Base-by-base conservation (phyloP, 371 early-diverging fungal genomes). In the Mucor sp. region DNA sequence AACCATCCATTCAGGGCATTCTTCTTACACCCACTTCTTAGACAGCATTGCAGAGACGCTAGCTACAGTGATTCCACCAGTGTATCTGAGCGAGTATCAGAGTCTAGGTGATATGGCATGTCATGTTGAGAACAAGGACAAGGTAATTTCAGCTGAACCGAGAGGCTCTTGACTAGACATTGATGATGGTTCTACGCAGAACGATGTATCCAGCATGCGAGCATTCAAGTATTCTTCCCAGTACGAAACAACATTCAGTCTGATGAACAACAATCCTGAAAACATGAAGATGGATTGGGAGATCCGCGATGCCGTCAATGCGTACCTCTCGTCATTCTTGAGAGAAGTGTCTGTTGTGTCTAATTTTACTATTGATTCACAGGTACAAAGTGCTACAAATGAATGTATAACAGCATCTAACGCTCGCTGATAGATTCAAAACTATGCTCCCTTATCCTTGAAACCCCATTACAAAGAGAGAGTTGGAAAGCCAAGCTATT, bases 201-300 rank as follows among this genome's bases (percentile, higher is more conserved):
- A 78, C 28, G 87, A 90, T 59, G 73, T 76, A 60, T 83, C 87
- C 33, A 85, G 79, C 32, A 90, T 93, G 83, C 84, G 92, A 35
- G 79, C 87, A 11, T 71, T 94, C 62, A 91, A 93, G 69, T 93
- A 90, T 65, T 85, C 94, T 0, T 77, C 91, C 7, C 80, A 85
- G 57, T 95, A 94, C 69, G 92, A 94, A 69, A 68, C 93, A 11
- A 90, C 89, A 0, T 89, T 94, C 57, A 93, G 90, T 66, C 74
- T 95, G 17, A 83, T 94, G 82, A 92, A 91, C 67, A 93, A 88
- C 6, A 87, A 94, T 63, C 91, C 94, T 0, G 78, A 79, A 17
- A 74, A 78, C 14, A 68, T 84, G 19, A 65, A 78, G 1, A 84
- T 91, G 6, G 82, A 85, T 41, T 95, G 95, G 95, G 89, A 92